These are phyloP conservation scores for Volvox carteri DNA, from an alignment of 163 green algal species.

Conservation along the genomic window DNA sequence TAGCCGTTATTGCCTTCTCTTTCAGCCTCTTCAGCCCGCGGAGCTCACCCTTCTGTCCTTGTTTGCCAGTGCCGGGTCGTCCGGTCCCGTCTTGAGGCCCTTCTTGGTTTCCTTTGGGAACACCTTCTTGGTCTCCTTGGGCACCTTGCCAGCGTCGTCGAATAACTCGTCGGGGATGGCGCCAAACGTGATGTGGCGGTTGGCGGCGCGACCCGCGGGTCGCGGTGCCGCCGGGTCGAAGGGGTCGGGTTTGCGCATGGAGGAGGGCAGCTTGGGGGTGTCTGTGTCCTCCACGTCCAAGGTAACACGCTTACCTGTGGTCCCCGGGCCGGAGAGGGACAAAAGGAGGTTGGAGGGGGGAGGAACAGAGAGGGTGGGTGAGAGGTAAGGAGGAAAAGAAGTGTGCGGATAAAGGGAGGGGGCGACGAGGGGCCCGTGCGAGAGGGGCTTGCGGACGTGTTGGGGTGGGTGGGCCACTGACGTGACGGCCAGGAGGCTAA, in stretches of 20 bases:
- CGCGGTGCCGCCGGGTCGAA: background rate
- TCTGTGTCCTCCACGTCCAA: slow-evolving; percentile 59
- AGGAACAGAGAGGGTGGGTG: background rate
- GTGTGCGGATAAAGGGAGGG: background rate
- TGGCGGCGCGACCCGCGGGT: slow-evolving; percentile 13
- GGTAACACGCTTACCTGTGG: slow-evolving; percentile 58
- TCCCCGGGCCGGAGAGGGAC: background rate
- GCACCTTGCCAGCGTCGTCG: slow-evolving; percentile 17
- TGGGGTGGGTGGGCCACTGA: too few species aligned
- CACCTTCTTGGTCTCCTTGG: slow-evolving; percentile 58
- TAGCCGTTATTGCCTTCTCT: too few species aligned
- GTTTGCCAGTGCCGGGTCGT: background rate
- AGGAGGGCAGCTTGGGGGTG: slow-evolving; percentile 52
- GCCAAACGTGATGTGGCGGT: slow-evolving; percentile 61
- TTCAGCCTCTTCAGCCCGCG: too few species aligned
- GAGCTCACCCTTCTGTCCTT: slow-evolving; percentile 27
- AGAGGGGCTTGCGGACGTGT: too few species aligned
- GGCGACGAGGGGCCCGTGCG: too few species aligned
- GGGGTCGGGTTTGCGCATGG: slow-evolving; percentile 59
- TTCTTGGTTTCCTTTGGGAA: slow-evolving; percentile 60
- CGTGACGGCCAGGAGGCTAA: too few species aligned
- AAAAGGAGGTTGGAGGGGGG: background rate
- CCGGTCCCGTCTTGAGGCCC: slow-evolving; percentile 34
- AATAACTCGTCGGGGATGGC: slow-evolving; percentile 19
- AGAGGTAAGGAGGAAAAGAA: background rate